phyloP scores from a whole-genome alignment of 1,139 yeast species.

The Pichia norvegensis region DNA sequence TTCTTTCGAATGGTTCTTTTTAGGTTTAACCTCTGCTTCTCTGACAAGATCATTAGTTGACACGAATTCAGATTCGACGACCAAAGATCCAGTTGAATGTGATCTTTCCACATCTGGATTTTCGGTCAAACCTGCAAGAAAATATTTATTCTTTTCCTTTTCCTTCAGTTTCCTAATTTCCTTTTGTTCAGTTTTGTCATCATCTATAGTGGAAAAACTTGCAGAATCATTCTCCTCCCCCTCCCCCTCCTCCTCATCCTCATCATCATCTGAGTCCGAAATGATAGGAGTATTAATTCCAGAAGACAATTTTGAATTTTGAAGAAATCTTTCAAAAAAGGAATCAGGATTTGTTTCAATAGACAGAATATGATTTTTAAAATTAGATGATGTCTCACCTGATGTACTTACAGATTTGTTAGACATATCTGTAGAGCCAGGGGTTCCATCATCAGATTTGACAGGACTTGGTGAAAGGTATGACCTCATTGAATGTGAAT shows the following conservation, averaged over 20 bases:
- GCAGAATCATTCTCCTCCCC: slow-evolving; percentile 7
- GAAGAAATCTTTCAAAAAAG: not conserved
- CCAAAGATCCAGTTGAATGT: slow-evolving; percentile 7
- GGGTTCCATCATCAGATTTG: not conserved
- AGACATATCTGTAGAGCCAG: not conserved
- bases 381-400: not conserved
- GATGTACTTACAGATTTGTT: not conserved
- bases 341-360: not conserved
- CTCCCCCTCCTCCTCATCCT: slow-evolving; percentile 10
- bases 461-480: not conserved
- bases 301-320: slow-evolving; percentile 4
- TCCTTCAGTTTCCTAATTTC: not conserved
- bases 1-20: not conserved
- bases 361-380: not conserved
- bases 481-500: not conserved
- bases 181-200: not conserved
- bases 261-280: slow-evolving; percentile 15
- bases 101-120: slow-evolving; percentile 2
- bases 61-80: not conserved
- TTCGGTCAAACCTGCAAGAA: not conserved
- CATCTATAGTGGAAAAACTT: not conserved
- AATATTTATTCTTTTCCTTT: not conserved
- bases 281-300: slow-evolving; percentile 12
- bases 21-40: not conserved
- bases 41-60: not conserved